These are phyloP conservation scores for Fusarium chaquense DNA, from an alignment of 2,329 filamentous ascomycete species.

Conservation along the genomic window DNA sequence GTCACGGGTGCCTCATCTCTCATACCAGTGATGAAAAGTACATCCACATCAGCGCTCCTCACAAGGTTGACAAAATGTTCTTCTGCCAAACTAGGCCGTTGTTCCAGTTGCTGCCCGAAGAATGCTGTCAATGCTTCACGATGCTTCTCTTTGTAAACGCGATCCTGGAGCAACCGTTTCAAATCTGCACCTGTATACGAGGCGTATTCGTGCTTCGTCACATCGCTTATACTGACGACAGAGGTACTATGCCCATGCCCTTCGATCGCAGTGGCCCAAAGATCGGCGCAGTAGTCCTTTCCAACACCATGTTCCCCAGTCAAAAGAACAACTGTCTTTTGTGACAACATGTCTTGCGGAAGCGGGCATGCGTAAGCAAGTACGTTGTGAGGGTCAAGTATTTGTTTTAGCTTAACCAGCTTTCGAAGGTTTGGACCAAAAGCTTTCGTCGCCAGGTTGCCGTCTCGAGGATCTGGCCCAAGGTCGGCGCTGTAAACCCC, in stretches of 20 bases:
- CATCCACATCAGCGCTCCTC: conserved; percentile 58
- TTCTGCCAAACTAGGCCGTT: conserved; percentile 60
- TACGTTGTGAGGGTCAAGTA: conserved; percentile 62
- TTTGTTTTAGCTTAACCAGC: conserved; percentile 63
- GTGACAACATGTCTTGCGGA: conserved; percentile 51
- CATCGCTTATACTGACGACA: conserved; percentile 52
- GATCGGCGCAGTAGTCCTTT: conserved; percentile 69
- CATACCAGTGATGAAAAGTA: conserved; percentile 73
- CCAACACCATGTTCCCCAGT: conserved; percentile 67
- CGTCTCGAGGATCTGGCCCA: conserved; percentile 71
- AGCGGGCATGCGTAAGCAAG: conserved; percentile 69
- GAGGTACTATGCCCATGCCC: conserved; percentile 45
- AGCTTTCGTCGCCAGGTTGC: conserved; percentile 61
- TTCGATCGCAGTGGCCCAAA: conserved; percentile 62
- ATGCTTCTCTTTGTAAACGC: conserved; percentile 72
- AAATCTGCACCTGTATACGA: conserved; percentile 60
- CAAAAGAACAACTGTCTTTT: conserved; percentile 67
- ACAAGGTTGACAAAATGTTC: conserved; percentile 65
- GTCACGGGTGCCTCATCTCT: conserved; percentile 70
- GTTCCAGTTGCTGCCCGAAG: conserved; percentile 59
- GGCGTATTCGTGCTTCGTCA: conserved; percentile 69
- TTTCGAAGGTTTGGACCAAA: conserved; percentile 67
- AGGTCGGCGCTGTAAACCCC: conserved; percentile 72
- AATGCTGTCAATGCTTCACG: conserved; percentile 64
- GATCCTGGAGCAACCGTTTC: conserved; percentile 62